Evolutionary conservation across 108 stramenopile species (phyloP).

Genomic region (Skeletonema tropicum): DNA sequence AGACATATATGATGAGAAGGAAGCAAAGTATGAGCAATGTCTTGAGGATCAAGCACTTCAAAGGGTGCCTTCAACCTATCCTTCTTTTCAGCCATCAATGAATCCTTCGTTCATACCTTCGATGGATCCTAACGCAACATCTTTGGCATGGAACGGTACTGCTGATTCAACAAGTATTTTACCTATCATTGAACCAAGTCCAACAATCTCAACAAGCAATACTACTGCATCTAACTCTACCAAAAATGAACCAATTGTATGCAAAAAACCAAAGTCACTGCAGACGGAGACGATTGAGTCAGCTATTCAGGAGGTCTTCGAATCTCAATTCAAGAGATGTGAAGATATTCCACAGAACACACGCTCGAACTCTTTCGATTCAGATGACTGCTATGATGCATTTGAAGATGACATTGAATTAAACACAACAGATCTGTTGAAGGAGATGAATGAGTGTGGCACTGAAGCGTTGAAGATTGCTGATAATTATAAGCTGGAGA

Average conservation of each 20-base stretch:
- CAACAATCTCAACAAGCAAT: not conserved
- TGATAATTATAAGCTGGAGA: not conserved
- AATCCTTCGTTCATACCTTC: not conserved
- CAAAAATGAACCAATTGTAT: not conserved
- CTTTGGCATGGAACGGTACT: not conserved
- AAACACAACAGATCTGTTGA: not conserved
- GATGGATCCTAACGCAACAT: not conserved
- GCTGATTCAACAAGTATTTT: not conserved
- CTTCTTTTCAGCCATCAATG: slow-evolving; percentile 1
- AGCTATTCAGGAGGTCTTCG: not conserved
- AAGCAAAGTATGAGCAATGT: not conserved
- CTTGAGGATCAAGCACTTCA: not conserved
- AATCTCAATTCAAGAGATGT: not conserved
- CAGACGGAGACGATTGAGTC: not conserved
- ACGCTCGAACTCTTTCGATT: not conserved
- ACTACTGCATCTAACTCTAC: not conserved
- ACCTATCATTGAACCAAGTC: not conserved
- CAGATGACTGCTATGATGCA: not conserved
- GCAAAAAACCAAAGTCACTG: not conserved
- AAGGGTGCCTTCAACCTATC: not conserved
- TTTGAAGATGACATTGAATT: not conserved
- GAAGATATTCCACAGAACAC: not conserved
- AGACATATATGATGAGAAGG: not conserved
- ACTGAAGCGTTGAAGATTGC: not conserved
- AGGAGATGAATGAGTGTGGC: slow-evolving; percentile 1